Evolutionary conservation across 176 grass and related monocot genomes (phyloP).

Genomic region (Carex scoparia): DNA sequence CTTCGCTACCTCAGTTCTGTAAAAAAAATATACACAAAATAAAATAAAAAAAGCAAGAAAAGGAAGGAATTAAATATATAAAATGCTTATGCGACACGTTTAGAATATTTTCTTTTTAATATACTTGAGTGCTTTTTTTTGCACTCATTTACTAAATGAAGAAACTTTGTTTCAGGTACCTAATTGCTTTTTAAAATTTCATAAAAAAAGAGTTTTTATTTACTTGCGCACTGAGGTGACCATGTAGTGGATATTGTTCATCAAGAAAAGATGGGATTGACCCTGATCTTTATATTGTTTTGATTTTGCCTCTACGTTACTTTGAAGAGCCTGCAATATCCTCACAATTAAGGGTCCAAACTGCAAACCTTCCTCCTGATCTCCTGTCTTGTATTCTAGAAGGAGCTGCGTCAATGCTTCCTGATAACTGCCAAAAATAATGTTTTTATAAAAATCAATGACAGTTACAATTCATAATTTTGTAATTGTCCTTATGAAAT

Average conservation of each 20-base stretch:
- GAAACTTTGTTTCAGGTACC: neutral
- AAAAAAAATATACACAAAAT: slow-evolving; percentile 5
- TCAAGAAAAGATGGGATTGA: slow-evolving; percentile 49
- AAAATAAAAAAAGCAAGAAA: neutral
- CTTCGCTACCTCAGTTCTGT: slow-evolving; percentile 41
- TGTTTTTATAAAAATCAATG: neutral
- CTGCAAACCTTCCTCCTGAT: slow-evolving; percentile 30
- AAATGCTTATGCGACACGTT: neutral
- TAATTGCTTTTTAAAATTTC: neutral
- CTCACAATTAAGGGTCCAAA: slow-evolving; percentile 31
- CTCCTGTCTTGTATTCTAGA: slow-evolving; percentile 31
- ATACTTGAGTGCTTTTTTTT: neutral
- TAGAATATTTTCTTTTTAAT: neutral
- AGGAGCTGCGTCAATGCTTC: slow-evolving; percentile 41
- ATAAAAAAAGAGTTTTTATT: neutral
- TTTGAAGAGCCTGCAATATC: slow-evolving; percentile 52
- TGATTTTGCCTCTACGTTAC: slow-evolving; percentile 50
- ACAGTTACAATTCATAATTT: neutral
- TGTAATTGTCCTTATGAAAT: neutral
- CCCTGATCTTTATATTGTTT: slow-evolving; percentile 44
- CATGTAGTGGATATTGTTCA: slow-evolving; percentile 82
- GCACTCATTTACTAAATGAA: neutral
- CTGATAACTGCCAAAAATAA: slow-evolving; percentile 40
- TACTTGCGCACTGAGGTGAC: slow-evolving; percentile 56
- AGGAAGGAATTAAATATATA: neutral